These are phyloP conservation scores for Nasturtium officinale DNA, from an alignment of 345 rosid species.

Conservation along the genomic window DNA sequence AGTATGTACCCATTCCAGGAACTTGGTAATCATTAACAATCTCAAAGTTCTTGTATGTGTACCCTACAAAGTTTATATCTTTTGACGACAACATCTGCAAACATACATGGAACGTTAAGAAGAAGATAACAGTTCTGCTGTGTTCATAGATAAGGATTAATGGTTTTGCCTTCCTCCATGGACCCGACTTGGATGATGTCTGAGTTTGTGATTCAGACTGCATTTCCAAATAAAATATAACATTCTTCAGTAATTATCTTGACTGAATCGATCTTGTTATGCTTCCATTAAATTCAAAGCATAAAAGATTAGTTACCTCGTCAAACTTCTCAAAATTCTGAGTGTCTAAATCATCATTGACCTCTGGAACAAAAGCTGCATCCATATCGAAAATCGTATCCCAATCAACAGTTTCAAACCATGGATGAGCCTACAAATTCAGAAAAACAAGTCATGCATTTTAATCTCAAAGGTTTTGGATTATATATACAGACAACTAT, in stretches of 20 bases:
- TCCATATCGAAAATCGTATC: slow-evolving; percentile 83
- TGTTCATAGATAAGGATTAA: neutral
- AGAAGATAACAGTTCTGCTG: neutral
- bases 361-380: slow-evolving; percentile 94
- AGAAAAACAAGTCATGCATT: slow-evolving; percentile 20
- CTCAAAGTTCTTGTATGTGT: slow-evolving; percentile 89
- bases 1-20: slow-evolving; percentile 75
- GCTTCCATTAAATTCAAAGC: neutral
- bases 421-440: slow-evolving; percentile 75
- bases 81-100: slow-evolving; percentile 81
- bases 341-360: slow-evolving; percentile 90
- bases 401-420: slow-evolving; percentile 80
- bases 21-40: slow-evolving; percentile 88
- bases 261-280: neutral
- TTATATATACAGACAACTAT: neutral
- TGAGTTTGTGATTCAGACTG: slow-evolving; percentile 56
- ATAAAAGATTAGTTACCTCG: slow-evolving; percentile 54
- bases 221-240: slow-evolving; percentile 27
- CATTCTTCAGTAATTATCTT: neutral
- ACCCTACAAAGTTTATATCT: slow-evolving; percentile 84
- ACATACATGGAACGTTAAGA: slow-evolving; percentile 16
- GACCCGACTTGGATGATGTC: slow-evolving; percentile 62
- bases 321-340: slow-evolving; percentile 97
- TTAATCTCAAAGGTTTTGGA: neutral
- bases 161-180: slow-evolving; percentile 83